phyloP scores from a whole-genome alignment of 495 filamentous ascomycete species.

The Aspergillus coremiiformis region DNA sequence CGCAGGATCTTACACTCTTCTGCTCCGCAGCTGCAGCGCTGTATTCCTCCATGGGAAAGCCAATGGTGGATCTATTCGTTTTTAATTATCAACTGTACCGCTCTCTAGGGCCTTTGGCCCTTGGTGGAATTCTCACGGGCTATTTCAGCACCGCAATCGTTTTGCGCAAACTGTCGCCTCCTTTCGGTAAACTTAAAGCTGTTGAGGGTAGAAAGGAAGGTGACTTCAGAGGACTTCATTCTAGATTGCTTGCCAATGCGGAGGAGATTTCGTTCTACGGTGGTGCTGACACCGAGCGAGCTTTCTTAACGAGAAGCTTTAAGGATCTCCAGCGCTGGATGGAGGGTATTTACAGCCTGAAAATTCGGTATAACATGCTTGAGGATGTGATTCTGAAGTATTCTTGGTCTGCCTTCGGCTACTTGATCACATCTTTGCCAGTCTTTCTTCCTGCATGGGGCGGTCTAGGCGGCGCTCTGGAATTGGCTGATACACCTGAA shows the following conservation, averaged over 20 bases:
- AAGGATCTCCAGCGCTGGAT: slow-evolving; percentile 86
- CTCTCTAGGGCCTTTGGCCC: slow-evolving; percentile 80
- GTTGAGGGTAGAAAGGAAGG: slow-evolving; percentile 90
- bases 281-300: slow-evolving; percentile 85
- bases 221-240: slow-evolving; percentile 84
- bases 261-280: slow-evolving; percentile 99
- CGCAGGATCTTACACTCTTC: slow-evolving; percentile 92
- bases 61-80: slow-evolving; percentile 87
- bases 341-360: slow-evolving; percentile 93
- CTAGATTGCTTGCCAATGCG: slow-evolving; percentile 88
- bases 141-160: slow-evolving; percentile 90
- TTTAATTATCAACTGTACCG: slow-evolving; percentile 97
- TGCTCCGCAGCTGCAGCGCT: slow-evolving; percentile 86
- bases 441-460: slow-evolving; percentile 96
- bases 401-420: slow-evolving; percentile 95
- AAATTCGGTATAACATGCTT: slow-evolving; percentile 96
- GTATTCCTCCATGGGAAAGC: slow-evolving; percentile 94
- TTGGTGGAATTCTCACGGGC: slow-evolving; percentile 78
- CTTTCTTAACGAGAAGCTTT: slow-evolving; percentile 83
- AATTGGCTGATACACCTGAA: slow-evolving; percentile 43
- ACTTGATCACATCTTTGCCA: slow-evolving; percentile 83
- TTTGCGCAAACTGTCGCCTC: slow-evolving; percentile 78
- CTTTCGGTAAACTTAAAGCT: slow-evolving; percentile 93
- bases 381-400: slow-evolving; percentile 99
- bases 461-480: slow-evolving; percentile 64